A percentile compares a stretch with the other conserved stretches of the same genome.
Evolutionary conservation across 306 rosid genomes (phyloP).

Genomic region (Trifolium pratense): DNA sequence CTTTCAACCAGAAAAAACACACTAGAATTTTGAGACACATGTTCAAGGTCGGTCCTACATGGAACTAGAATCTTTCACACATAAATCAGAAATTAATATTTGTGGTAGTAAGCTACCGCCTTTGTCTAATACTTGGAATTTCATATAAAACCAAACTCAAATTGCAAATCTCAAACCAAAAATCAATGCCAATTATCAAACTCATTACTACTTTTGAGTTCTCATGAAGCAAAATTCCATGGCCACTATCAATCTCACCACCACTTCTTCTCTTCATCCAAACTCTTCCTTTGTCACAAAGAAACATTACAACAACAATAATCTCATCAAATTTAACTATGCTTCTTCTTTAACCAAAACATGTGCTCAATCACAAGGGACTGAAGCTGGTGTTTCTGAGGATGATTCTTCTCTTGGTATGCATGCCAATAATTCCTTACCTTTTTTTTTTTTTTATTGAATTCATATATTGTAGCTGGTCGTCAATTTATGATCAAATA

Average conservation of each 20-base stretch:
- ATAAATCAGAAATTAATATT: constrained; percentile 33
- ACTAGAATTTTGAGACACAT: constrained; percentile 1
- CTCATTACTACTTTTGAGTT: not conserved
- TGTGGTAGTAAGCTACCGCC: constrained; percentile 46
- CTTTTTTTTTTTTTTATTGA: not conserved
- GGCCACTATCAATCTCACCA: constrained; percentile 65
- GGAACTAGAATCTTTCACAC: constrained; percentile 35
- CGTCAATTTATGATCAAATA: too few relatives aligned
- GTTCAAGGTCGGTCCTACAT: constrained; percentile 1
- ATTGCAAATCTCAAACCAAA: constrained; percentile 18
- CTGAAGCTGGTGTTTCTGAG: constrained; percentile 58
- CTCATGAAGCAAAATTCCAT: constrained; percentile 46
- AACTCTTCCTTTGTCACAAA: constrained; percentile 45
- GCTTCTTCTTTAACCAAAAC: constrained; percentile 51
- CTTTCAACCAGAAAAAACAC: too few relatives aligned
- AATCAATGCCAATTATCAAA: constrained; percentile 26
- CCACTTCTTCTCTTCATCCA: constrained; percentile 58
- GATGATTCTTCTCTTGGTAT: constrained; percentile 64
- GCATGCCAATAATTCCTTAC: constrained; percentile 7
- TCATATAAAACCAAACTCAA: not conserved
- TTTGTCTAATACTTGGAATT: not conserved
- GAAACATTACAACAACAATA: constrained; percentile 44
- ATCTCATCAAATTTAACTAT: constrained; percentile 43
- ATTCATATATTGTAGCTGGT: too few relatives aligned
- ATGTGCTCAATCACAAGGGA: constrained; percentile 63